phyloP scores from a whole-genome alignment of 352 stramenopile genomes.

The Globisporangium splendens region DNA sequence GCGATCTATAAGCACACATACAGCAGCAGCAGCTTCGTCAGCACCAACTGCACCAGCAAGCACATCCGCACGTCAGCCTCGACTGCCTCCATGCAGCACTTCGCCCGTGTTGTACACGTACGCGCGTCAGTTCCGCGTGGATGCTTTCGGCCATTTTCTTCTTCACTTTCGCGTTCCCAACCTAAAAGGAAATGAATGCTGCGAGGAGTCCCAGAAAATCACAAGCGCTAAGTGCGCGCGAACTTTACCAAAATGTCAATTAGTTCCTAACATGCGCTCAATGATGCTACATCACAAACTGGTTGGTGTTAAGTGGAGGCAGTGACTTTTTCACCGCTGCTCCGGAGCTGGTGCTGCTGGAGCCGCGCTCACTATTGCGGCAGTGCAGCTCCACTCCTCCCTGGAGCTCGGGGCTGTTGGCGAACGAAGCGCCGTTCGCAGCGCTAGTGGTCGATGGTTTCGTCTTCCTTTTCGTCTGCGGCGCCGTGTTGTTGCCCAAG shows the following conservation, averaged over 20 bases:
- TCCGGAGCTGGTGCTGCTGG: constrained; percentile 9
- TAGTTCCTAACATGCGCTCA: not conserved
- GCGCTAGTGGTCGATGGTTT: constrained; percentile 20
- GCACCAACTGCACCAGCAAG: not conserved
- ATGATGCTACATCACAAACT: constrained; percentile 18
- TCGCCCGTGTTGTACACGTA: constrained; percentile 20
- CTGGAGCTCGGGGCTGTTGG: constrained; percentile 5
- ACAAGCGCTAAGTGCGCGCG: not conserved
- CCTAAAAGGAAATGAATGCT: not conserved
- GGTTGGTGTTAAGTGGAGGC: constrained; percentile 53
- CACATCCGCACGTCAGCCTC: not conserved
- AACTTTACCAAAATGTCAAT: not conserved
- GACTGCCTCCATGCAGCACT: not conserved
- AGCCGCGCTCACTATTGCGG: constrained; percentile 37
- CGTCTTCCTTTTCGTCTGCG: constrained; percentile 31
- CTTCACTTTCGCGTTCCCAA: constrained; percentile 15
- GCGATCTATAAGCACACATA: constrained; percentile 39
- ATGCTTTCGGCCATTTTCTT: constrained; percentile 24
- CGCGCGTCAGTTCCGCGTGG: constrained; percentile 40
- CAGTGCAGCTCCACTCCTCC: constrained; percentile 31
- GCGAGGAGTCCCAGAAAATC: not conserved
- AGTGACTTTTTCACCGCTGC: constrained; percentile 34
- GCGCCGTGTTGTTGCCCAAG: constrained; percentile 17
- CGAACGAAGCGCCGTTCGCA: not conserved
- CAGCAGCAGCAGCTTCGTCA: not conserved